Base-by-base conservation (phyloP, 768 basidiomycete genomes). In the Paxillus ammoniavirescens region DNA sequence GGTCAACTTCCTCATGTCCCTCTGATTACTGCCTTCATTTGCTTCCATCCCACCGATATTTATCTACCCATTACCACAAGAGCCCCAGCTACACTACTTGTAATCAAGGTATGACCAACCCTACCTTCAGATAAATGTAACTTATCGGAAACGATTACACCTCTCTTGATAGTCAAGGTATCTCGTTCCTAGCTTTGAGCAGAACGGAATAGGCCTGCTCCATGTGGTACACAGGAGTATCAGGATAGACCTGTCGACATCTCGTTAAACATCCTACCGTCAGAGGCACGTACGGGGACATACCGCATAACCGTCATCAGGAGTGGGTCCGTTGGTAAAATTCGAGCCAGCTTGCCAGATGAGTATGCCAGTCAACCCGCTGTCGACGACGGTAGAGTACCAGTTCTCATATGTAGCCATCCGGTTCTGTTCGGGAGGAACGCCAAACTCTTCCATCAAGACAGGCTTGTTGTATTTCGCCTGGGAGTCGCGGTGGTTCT, bases 361-460 rank as follows among this genome's bases (percentile, higher is more conserved):
- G 37, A 84, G 73, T 54, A 86, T 79, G 8, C 84, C 86, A n/a
- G 81, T 74, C 45, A 85, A 59, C 2, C 81, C 82, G 17, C 79
- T 75, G 21, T 76, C 77, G 10, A 82, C 58, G 14, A 84, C 66
- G 44, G 79, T 69, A 57, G 71, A 69, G 54, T 74, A 81, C 84
- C 84, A 88, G 17, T 72, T 64, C 23, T 76, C 67, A 65, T 87
- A 87, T 13, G 75, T 77, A 0, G 72, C 65, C 0, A 72, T 55
- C 58, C 82, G 81, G 53, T 55, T 65, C 7, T 53, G 47, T 36
- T 42, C 13, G 2, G 38, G 42, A 8, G n/a, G 8, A 5, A 85
- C 77, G 35, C 84, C 84, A 58, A 84, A 87, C 57, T 87, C 86
- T 62, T 87, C 85, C 38, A 84, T 57, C 57, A 87, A 76, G 9